These are phyloP conservation scores for Acrocalymma vagum DNA, from an alignment of 2,329 filamentous ascomycete species.

Conservation along the genomic window DNA sequence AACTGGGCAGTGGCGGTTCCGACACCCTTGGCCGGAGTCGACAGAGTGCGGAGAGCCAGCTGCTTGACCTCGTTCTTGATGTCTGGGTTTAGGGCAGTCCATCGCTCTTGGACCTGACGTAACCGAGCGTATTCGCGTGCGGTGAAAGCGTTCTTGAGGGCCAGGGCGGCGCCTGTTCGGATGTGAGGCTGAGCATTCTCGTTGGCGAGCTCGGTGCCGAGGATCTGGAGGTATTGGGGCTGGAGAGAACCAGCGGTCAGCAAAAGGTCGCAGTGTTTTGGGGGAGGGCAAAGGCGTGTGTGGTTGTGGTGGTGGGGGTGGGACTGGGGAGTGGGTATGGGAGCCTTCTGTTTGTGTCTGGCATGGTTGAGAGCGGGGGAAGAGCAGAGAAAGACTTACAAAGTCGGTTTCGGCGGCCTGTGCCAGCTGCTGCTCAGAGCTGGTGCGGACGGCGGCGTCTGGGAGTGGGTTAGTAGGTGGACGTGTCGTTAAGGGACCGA, in stretches of 20 bases:
- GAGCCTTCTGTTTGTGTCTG: slow-evolving; percentile 46
- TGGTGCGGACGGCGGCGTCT: slow-evolving; percentile 91
- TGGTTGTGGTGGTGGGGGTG: too few species aligned
- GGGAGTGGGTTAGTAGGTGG: slow-evolving; percentile 47
- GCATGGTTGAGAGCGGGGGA: slow-evolving; percentile 22
- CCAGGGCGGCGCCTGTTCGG: slow-evolving; percentile 92
- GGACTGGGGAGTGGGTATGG: too few species aligned
- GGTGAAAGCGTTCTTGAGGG: slow-evolving; percentile 97
- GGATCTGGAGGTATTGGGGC: slow-evolving; percentile 83
- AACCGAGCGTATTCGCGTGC: slow-evolving; percentile 88
- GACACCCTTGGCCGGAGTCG: slow-evolving; percentile 80
- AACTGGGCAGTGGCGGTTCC: slow-evolving; percentile 93
- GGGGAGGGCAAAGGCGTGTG: too few species aligned
- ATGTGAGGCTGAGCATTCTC: slow-evolving; percentile 84
- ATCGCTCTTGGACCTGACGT: slow-evolving; percentile 91
- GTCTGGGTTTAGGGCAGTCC: slow-evolving; percentile 81
- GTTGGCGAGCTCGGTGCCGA: slow-evolving; percentile 93
- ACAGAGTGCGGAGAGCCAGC: slow-evolving; percentile 86
- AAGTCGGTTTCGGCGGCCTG: slow-evolving; percentile 96
- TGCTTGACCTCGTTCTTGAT: slow-evolving; percentile 90
- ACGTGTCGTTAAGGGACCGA: slow-evolving; percentile 19
- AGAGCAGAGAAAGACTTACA: slow-evolving; percentile 65
- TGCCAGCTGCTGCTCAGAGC: slow-evolving; percentile 91
- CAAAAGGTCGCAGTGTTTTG: too few species aligned
- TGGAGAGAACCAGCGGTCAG: slow-evolving; percentile 54